phyloP scores from a whole-genome alignment of 2,329 filamentous ascomycete species.

The Lojkania enalia region DNA sequence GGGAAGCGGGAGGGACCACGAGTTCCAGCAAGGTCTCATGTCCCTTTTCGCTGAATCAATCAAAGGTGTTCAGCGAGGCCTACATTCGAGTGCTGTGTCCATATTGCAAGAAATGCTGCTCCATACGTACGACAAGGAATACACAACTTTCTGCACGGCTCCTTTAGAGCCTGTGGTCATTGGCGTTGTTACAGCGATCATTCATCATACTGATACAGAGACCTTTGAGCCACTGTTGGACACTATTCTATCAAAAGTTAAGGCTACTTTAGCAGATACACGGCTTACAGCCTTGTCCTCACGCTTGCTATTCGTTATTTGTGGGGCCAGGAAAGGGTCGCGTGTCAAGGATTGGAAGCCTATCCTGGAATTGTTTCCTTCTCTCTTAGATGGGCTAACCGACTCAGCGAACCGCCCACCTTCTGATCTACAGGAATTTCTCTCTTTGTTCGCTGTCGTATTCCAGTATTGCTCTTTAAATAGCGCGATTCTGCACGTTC shows the following conservation, averaged over 20 bases:
- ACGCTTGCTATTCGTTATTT: slow-evolving; percentile 66
- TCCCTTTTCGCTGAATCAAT: slow-evolving; percentile 85
- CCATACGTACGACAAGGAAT: slow-evolving; percentile 29
- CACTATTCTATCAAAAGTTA: slow-evolving; percentile 52
- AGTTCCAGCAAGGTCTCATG: slow-evolving; percentile 89
- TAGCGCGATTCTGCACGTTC: slow-evolving; percentile 70
- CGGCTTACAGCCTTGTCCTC: slow-evolving; percentile 30
- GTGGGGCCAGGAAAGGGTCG: slow-evolving; percentile 79
- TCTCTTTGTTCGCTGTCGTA: slow-evolving; percentile 61
- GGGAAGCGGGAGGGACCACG: slow-evolving; percentile 61
- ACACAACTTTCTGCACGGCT: slow-evolving; percentile 49
- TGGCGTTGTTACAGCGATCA: slow-evolving; percentile 76
- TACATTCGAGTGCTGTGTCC: slow-evolving; percentile 61
- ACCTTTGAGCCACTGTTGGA: slow-evolving; percentile 72
- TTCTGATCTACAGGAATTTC: slow-evolving; percentile 37
- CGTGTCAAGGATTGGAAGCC: slow-evolving; percentile 73
- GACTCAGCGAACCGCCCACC: slow-evolving; percentile 37
- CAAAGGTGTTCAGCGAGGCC: slow-evolving; percentile 61
- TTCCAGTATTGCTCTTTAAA: slow-evolving; percentile 81
- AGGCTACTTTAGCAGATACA: slow-evolving; percentile 50
- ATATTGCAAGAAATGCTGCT: slow-evolving; percentile 57
- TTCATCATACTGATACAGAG: slow-evolving; percentile 77
- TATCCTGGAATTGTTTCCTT: slow-evolving; percentile 55
- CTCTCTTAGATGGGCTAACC: slow-evolving; percentile 39
- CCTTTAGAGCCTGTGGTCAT: slow-evolving; percentile 65